Evolutionary conservation across 768 basidiomycete genomes (phyloP), one percentile per base, ranked within the genome.

Genomic region (Crassisporium funariophilum): DNA sequence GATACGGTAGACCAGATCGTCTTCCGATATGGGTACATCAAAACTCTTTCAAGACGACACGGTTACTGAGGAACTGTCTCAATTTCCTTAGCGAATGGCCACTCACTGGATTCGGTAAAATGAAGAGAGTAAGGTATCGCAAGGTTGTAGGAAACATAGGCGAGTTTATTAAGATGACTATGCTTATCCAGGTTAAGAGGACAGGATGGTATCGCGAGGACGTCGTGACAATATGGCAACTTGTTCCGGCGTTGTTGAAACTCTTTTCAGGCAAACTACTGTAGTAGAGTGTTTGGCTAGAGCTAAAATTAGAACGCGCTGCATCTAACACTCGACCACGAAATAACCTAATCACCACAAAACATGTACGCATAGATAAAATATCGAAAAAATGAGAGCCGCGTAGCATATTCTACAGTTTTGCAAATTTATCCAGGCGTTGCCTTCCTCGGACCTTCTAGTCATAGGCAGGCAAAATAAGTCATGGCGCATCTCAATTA

Each of bases 391-490:
- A n/a, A n/a, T n/a, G n/a, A n/a, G n/a, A n/a, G n/a, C n/a, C n/a
- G n/a, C n/a, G n/a, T n/a, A n/a, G 38, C 43, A 41, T 27, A 22
- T 27, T 23, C 42, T 46, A 54, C 23, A 49, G 20, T 36, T 51
- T 54, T 16, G 61, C 60, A 41, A 54, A 54, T 16, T 40, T 46
- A 46, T 63, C 60, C 31, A 63, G 41, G 12, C 46, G 33, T 19
- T 58, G 53, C 38, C 58, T 44, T 38, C 61, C 57, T 36, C 52
- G 53, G n/a, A 59, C 60, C 27, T 46, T 43, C 65, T 63, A n/a
- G n/a, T n/a, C n/a, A n/a, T n/a, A n/a, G n/a, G n/a, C n/a, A n/a
- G n/a, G 45, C 21, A 34, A 10, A 41, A 47, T 9, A 10, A 16
- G 12, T 17, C 1, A 25, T 19, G 8, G n/a, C n/a, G n/a, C n/a